Base-by-base conservation (phyloP, 1,284 basidiomycete genomes). In the Sparassis latifolia region DNA sequence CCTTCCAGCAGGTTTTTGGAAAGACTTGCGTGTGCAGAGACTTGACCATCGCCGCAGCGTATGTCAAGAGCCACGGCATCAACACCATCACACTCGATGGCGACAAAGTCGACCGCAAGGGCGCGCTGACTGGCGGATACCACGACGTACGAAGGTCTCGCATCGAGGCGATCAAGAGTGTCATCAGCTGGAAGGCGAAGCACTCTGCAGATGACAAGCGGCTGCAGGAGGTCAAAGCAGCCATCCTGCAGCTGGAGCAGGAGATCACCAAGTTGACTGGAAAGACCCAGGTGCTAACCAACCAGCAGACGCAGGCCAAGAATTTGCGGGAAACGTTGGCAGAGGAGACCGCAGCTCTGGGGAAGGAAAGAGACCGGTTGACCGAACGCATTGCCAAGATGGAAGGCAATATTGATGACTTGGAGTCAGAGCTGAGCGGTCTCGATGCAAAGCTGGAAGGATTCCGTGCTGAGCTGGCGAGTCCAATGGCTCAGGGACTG, bases 31-130 rank as follows among this genome's bases (percentile, higher is more conserved):
- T 99, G 37, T 98, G 96, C 65, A 81, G 87, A 33, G 92, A 96
- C 63, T 80, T 99, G 51, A 86, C 87, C 7, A 88, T 95, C 58
- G 96, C 94, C 5, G 89, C 93, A 3, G 89, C 92, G 4, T 99
- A 98, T 67, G 93, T 96, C 45, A 89, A 96, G 63, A 90, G 86
- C 60, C 93, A 98, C 65, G 86, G 86, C 3, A 86, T 99, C 64
- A 98, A 97, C 68, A 95, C 93, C 6, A 97, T 99, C 68, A 99
- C 97, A 3, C 79, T 97, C 41, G 95, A 97, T 57, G 97, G 97
- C 49, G 97, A 99, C 75, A 94, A 94, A 63, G 94, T 97, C 41
- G 96, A 99, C 66, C 84, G 95, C 50, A 97, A 96, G 66, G 97
- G 97, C 59, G 86, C 95, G 0, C 71, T 99, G 39, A 97, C 94